phyloP scores from a whole-genome alignment of 495 filamentous ascomycete genomes.

The Trichodelitschia bisporula region DNA sequence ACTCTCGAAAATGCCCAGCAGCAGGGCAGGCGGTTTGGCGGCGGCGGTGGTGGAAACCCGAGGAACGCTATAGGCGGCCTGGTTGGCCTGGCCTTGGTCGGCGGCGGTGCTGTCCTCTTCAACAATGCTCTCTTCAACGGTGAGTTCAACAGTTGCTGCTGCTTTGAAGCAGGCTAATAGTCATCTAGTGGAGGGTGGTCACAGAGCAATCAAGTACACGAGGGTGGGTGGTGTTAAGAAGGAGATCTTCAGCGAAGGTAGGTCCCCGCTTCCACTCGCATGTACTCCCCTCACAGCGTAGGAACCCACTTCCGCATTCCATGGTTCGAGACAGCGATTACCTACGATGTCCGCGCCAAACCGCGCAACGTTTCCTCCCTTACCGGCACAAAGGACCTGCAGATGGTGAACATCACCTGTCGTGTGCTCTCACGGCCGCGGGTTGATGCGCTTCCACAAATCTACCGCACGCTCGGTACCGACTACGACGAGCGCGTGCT shows the following conservation, averaged over 20 bases:
- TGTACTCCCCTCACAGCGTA: conserved; percentile 14
- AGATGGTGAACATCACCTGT: conserved; percentile 99
- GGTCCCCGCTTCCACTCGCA: conserved; percentile 1
- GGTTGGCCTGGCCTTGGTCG: conserved; percentile 30
- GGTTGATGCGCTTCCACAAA: conserved; percentile 72
- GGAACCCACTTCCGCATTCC: conserved; percentile 85
- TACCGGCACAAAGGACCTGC: conserved; percentile 93
- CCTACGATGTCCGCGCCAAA: conserved; percentile 94
- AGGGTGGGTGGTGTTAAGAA: conserved; percentile 82
- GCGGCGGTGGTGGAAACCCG: conserved; percentile 18
- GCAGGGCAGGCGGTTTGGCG: conserved; percentile 25
- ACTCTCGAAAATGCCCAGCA: conserved; percentile 26
- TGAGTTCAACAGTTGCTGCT: conserved; percentile 11
- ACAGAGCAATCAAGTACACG: conserved; percentile 96
- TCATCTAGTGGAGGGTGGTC: conserved; percentile 71
- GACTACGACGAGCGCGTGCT: conserved; percentile 96
- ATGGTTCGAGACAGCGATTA: conserved; percentile 91
- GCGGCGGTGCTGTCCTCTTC: conserved; percentile 34
- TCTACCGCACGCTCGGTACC: conserved; percentile 82
- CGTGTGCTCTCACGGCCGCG: conserved; percentile 89
- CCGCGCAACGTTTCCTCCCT: conserved; percentile 91
- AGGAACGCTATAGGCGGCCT: conserved; percentile 11
- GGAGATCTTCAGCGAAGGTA: conserved; percentile 93
- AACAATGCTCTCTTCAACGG: conserved; percentile 92
- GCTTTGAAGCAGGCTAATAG: background rate